Evolutionary conservation across 2,329 filamentous ascomycete species (phyloP).

Genomic region (Diplodia mutila): DNA sequence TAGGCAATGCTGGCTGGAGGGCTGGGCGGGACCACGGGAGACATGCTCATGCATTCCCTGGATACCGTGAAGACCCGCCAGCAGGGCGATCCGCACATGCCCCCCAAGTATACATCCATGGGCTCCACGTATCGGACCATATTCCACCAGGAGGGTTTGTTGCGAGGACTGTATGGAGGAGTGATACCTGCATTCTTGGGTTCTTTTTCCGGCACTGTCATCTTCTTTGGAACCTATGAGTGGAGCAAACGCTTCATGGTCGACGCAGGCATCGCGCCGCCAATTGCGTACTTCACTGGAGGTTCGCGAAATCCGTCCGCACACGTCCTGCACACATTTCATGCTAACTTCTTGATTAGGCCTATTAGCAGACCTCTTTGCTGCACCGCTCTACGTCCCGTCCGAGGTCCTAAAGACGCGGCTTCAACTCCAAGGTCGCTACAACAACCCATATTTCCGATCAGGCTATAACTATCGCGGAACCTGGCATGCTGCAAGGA

Average conservation of each 20-base stretch:
- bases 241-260: slow-evolving; percentile 90
- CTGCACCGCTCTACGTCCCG: slow-evolving; percentile 91
- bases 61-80: slow-evolving; percentile 98
- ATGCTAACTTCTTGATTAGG: slow-evolving; percentile 53
- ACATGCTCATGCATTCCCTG: slow-evolving; percentile 98
- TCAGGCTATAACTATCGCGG: slow-evolving; percentile 96
- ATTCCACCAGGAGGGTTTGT: slow-evolving; percentile 85
- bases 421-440: slow-evolving; percentile 88
- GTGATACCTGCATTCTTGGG: slow-evolving; percentile 88
- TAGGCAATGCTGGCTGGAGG: slow-evolving; percentile 96
- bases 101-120: slow-evolving; percentile 89
- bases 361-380: slow-evolving; percentile 90
- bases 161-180: slow-evolving; percentile 88
- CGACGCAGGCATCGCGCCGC: slow-evolving; percentile 78
- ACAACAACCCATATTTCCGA: slow-evolving; percentile 91
- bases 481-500: slow-evolving; percentile 80
- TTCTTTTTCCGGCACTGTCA: slow-evolving; percentile 88
- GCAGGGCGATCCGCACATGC: slow-evolving; percentile 91
- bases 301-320: slow-evolving; percentile 55
- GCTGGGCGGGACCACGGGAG: slow-evolving; percentile 87
- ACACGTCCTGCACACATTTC: not conserved
- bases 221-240: slow-evolving; percentile 97
- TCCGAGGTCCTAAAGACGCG: slow-evolving; percentile 98
- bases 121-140: slow-evolving; percentile 92
- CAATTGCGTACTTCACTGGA: slow-evolving; percentile 81